phyloP scores from a whole-genome alignment of 202 grass and related monocot genomes.

The Digitaria exilis region DNA sequence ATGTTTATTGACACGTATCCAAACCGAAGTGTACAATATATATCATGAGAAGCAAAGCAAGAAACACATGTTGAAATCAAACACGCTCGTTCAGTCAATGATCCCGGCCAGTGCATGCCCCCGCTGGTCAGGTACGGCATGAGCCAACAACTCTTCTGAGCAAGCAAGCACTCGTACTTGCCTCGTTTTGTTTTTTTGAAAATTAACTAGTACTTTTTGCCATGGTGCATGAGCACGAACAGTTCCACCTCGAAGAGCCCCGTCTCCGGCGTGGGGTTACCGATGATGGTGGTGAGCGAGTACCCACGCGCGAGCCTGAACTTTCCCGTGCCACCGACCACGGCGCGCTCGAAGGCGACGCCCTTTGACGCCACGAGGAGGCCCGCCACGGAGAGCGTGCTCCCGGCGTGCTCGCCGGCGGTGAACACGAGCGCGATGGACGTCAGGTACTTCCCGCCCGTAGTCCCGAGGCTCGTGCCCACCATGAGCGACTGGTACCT shows the following conservation, averaged over 20 bases:
- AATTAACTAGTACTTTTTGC: not conserved
- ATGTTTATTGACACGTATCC: too few species aligned
- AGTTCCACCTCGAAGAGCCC: not conserved
- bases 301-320: slow-evolving; percentile 43
- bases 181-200: too few species aligned
- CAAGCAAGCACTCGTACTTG: not conserved
- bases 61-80: too few species aligned
- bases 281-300: slow-evolving; percentile 1
- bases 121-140: too few species aligned
- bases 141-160: too few species aligned
- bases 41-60: too few species aligned
- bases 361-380: not conserved
- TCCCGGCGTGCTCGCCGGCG: slow-evolving; percentile 33
- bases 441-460: not conserved
- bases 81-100: too few species aligned
- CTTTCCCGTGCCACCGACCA: slow-evolving; percentile 29
- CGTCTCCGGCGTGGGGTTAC: not conserved
- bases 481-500: slow-evolving; percentile 28
- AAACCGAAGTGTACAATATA: too few species aligned
- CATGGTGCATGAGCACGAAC: slow-evolving; percentile 4
- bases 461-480: not conserved
- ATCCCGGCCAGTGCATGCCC: too few species aligned
- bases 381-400: slow-evolving; percentile 34
- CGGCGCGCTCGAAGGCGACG: not conserved
- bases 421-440: slow-evolving; percentile 5